Percentiles rank a stretch among this genome's conserved stretches.
Evolutionary conservation across 1,284 basidiomycete species (phyloP).

Genomic region (Jaminaea rosea): DNA sequence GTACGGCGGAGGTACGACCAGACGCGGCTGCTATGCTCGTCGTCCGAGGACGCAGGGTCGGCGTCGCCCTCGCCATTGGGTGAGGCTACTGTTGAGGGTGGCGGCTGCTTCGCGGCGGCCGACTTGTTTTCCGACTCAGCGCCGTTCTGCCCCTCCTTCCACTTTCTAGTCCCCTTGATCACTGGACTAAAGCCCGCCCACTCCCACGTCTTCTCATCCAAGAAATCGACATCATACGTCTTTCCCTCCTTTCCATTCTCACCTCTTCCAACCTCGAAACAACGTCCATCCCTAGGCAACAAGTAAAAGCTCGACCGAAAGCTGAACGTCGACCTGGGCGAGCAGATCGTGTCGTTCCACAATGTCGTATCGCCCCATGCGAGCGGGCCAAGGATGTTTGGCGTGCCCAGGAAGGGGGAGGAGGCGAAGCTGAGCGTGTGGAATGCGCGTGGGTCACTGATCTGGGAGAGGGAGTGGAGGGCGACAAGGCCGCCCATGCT

Average conservation of each 20-base stretch:
- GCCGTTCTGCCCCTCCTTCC: neutral
- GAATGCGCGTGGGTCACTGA: constrained; percentile 39
- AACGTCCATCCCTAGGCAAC: constrained; percentile 26
- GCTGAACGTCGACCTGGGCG: constrained; percentile 39
- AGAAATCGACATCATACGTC: constrained; percentile 29
- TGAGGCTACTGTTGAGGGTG: neutral
- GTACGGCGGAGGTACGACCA: constrained; percentile 6
- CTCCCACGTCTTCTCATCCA: constrained; percentile 23
- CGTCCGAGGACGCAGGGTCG: too few species aligned
- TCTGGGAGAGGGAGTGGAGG: constrained; percentile 39
- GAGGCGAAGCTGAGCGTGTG: constrained; percentile 42
- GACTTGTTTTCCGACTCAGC: neutral
- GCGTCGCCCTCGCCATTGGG: too few species aligned
- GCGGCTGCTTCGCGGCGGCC: neutral
- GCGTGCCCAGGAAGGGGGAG: constrained; percentile 42
- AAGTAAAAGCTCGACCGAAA: constrained; percentile 45
- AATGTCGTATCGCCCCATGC: constrained; percentile 40
- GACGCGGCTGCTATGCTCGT: too few species aligned
- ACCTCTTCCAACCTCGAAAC: constrained; percentile 21
- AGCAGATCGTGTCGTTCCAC: constrained; percentile 39
- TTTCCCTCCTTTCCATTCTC: constrained; percentile 17
- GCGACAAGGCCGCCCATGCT: constrained; percentile 47
- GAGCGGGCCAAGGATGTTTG: constrained; percentile 46
- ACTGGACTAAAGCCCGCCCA: constrained; percentile 25
- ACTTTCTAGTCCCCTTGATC: constrained; percentile 4